Evolutionary conservation across 2,329 filamentous ascomycete genomes (phyloP).

Genomic region (Diaporthe velutina): DNA sequence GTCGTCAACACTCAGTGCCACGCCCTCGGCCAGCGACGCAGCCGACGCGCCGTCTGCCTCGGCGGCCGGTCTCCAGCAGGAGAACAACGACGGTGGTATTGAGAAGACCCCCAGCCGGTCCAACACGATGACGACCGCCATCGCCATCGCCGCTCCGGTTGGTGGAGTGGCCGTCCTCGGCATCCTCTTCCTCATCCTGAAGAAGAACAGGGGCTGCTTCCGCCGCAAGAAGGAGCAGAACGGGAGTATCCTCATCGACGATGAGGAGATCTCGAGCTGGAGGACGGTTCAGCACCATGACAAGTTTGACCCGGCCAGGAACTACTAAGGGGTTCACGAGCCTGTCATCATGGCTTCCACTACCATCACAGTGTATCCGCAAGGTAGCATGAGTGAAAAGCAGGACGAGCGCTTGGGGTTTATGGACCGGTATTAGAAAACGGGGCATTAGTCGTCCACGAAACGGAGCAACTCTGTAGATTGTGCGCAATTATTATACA

Average conservation of each 20-base stretch:
- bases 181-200: constrained; percentile 27
- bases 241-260: constrained; percentile 22
- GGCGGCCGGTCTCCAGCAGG: constrained; percentile 17
- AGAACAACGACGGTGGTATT: background rate
- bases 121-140: constrained; percentile 28
- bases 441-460: background rate
- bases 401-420: background rate
- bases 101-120: background rate
- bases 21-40: background rate
- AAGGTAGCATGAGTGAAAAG: background rate
- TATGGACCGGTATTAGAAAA: background rate
- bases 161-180: constrained; percentile 33
- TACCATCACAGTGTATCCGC: background rate
- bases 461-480: background rate
- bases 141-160: constrained; percentile 36
- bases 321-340: constrained; percentile 11
- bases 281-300: constrained; percentile 27
- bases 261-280: constrained; percentile 30
- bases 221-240: constrained; percentile 20
- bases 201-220: constrained; percentile 36
- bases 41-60: background rate
- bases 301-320: constrained; percentile 37
- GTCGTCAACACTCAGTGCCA: constrained; percentile 5
- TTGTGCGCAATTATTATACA: constrained; percentile 6
- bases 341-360: no score